Conservation (phyloP, 2,329 filamentous ascomycete species). For the Fusarium xylarioides region DNA sequence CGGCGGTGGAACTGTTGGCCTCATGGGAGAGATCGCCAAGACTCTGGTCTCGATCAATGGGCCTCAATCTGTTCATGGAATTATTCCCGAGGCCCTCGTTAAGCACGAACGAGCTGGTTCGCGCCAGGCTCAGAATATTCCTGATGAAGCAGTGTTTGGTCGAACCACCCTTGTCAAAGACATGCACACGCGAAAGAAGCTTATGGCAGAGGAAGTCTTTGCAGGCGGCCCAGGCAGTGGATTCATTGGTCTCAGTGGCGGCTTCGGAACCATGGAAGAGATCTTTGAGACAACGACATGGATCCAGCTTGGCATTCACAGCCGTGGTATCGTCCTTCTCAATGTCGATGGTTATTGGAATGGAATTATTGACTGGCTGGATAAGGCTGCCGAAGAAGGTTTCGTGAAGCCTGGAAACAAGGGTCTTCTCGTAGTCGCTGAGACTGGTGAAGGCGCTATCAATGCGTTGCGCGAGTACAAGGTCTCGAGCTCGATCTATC, state of each 20-base stretch:
- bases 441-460: slow-evolving; percentile 76
- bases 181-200: slow-evolving; percentile 95
- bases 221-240: slow-evolving; percentile 86
- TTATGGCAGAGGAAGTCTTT: slow-evolving; percentile 91
- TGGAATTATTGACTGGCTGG: slow-evolving; percentile 83
- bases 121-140: slow-evolving; percentile 61
- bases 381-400: slow-evolving; percentile 75
- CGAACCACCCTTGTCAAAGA: slow-evolving; percentile 88
- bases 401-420: slow-evolving; percentile 79
- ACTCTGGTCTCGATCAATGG: slow-evolving; percentile 86
- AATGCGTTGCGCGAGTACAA: slow-evolving; percentile 76
- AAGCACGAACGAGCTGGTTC: slow-evolving; percentile 76
- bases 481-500: slow-evolving; percentile 77
- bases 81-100: slow-evolving; percentile 89
- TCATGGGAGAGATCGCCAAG: slow-evolving; percentile 94
- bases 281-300: slow-evolving; percentile 90
- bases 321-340: slow-evolving; percentile 77
- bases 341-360: slow-evolving; percentile 95
- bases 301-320: slow-evolving; percentile 96
- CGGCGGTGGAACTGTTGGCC: slow-evolving; percentile 89
- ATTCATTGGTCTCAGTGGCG: slow-evolving; percentile 88
- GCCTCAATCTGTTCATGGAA: slow-evolving; percentile 84
- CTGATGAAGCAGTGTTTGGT: slow-evolving; percentile 75
- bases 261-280: slow-evolving; percentile 96
- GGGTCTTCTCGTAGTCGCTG: slow-evolving; percentile 81